Evolutionary conservation across 306 rosid species (phyloP).

Genomic region (Lathyrus aphaca): DNA sequence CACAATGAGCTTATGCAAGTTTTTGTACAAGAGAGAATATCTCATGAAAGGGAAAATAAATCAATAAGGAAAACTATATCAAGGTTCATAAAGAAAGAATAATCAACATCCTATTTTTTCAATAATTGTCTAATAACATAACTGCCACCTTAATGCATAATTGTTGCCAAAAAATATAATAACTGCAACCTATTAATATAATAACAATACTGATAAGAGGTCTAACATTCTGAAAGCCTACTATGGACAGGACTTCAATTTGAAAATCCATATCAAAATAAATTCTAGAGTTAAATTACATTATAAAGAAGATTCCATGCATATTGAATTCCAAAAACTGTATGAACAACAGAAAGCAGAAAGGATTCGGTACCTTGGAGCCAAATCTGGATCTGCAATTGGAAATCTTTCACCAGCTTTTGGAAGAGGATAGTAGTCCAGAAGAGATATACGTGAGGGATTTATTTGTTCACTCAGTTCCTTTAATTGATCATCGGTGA

Average conservation of each 20-base stretch:
- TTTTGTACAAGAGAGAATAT: too few species aligned
- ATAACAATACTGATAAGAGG: too few species aligned
- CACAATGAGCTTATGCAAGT: background rate
- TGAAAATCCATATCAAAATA: background rate
- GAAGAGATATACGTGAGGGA: conserved; percentile 64
- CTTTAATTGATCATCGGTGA: conserved; percentile 72
- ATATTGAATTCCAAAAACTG: conserved; percentile 13
- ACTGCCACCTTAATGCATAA: too few species aligned
- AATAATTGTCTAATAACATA: too few species aligned
- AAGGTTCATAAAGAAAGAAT: too few species aligned
- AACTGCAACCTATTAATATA: too few species aligned
- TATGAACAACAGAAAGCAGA: background rate
- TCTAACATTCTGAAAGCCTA: background rate
- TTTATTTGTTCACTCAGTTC: conserved; percentile 70
- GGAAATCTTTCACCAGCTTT: conserved; percentile 91
- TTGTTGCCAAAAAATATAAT: too few species aligned
- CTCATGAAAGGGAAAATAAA: too few species aligned
- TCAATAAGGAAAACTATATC: too few species aligned
- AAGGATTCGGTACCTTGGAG: conserved; percentile 65
- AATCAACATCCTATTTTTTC: too few species aligned
- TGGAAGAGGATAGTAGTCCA: conserved; percentile 85
- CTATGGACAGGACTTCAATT: conserved; percentile 6
- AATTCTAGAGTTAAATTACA: background rate
- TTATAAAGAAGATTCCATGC: background rate
- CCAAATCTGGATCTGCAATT: conserved; percentile 70